A percentile compares a stretch with the other conserved stretches of the same genome.
Conservation (phyloP, 495 filamentous ascomycete species). For the Thermothielavioides terrestris region DNA sequence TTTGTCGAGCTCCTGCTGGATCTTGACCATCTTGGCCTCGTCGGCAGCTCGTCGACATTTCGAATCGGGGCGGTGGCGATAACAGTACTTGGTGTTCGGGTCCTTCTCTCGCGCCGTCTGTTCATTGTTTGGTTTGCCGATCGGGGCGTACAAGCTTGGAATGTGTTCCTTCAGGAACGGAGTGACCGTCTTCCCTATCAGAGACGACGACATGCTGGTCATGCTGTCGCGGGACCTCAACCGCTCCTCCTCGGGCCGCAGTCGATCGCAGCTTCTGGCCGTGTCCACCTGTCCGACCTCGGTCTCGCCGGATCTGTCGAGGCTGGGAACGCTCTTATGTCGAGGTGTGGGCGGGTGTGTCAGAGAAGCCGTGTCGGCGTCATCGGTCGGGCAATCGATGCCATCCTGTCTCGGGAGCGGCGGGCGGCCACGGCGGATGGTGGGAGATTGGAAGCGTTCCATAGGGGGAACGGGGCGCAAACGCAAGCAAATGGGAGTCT, state of each 20-base stretch:
- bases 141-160: conserved; percentile 69
- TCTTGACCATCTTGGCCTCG: conserved; percentile 88
- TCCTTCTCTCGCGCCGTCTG: conserved; percentile 39
- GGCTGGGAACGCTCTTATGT: conserved; percentile 9
- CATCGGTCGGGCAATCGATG: conserved; percentile 20
- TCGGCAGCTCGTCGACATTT: conserved; percentile 89
- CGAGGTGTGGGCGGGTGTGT: conserved; percentile 4
- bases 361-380: conserved; percentile 19
- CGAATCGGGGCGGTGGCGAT: conserved; percentile 86
- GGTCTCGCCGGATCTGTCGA: not conserved
- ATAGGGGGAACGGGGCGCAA: conserved; percentile 13
- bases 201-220: conserved; percentile 38
- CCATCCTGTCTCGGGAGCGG: conserved; percentile 19
- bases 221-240: conserved; percentile 25
- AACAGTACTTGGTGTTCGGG: conserved; percentile 86
- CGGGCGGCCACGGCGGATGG: conserved; percentile 15
- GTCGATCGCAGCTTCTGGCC: conserved; percentile 32
- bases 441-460: conserved; percentile 15
- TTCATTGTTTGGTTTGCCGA: conserved; percentile 40
- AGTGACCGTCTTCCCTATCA: conserved; percentile 52
- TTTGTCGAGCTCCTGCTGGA: conserved; percentile 78
- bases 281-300: conserved; percentile 2
- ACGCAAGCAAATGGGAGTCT: conserved; percentile 17
- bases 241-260: conserved; percentile 32
- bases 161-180: conserved; percentile 84